Evolutionary conservation across 345 rosid species (phyloP), one percentile per base, ranked within the genome.

Genomic region (Passiflora organensis): DNA sequence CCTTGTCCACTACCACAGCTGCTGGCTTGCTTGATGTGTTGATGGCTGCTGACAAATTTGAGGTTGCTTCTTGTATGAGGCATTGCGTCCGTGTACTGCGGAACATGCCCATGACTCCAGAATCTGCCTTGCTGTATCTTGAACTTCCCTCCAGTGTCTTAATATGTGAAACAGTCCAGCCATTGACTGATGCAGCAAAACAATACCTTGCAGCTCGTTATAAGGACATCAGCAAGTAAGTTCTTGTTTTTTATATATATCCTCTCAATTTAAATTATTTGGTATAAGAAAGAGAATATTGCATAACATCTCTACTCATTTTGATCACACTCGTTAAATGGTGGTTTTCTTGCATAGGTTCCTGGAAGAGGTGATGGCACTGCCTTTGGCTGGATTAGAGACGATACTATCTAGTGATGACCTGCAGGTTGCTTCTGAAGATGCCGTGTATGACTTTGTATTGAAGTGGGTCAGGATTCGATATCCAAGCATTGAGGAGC

Each of bases 11-110:
- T 42, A 75, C 79, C 34, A 71, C 91, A 24, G 97, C 99, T 68
- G 82, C 97, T 53, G 95, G 78, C 25, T 80, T 94, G 73, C 82
- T 94, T 68, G 97, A 94, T 68, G 91, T 94, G 59, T 82, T 94
- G 36, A 94, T 94, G 99, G 96, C 97, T 69, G 97, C 99, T n/a
- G 99, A 94, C 71, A 94, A 94, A 72, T 94, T 94, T 67, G 97
- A 94, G 79, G 99, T 94, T 66, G 96, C 95, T 52, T 89, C 99
- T n/a, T 94, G 99, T 77, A 89, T 94, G 97, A 83, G 96, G 69
- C 76, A 85, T 55, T 89, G 99, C 75, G 85, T 95, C 74, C 78
- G 84, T 34, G 75, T 76, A 22, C 72, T 94, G 64, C 84, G 97
- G 22, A 86, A 78, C 53, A 57, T 81, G 72, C 72, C 87, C 45